Evolutionary conservation across 2,329 filamentous ascomycete species (phyloP).

Genomic region (Arachnopeziza araneosa): DNA sequence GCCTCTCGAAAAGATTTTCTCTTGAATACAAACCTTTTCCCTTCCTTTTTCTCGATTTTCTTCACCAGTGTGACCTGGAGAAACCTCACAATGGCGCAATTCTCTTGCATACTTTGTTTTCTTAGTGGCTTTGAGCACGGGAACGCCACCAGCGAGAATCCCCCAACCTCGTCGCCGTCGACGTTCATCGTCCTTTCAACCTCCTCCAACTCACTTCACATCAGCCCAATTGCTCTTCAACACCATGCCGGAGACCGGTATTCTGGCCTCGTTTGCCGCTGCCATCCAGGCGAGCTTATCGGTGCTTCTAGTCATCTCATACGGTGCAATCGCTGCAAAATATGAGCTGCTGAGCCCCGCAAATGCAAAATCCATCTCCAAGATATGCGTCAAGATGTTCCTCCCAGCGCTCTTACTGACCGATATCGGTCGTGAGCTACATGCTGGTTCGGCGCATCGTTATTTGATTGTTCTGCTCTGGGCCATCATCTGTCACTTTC

Average conservation of each 20-base stretch:
- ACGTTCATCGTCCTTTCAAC: not conserved
- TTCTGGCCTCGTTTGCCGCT: conserved; percentile 37
- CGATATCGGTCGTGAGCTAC: conserved; percentile 39
- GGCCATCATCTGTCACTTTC: conserved; percentile 36
- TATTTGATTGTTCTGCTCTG: conserved; percentile 38
- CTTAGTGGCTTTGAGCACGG: not conserved
- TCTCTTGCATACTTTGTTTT: not conserved
- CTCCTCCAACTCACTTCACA: not conserved
- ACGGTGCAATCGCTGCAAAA: conserved; percentile 38
- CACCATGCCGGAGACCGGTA: conserved; percentile 11
- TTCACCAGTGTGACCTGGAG: not conserved
- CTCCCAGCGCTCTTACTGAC: conserved; percentile 42
- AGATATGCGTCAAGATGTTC: conserved; percentile 42
- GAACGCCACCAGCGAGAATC: not conserved
- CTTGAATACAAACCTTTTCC: not conserved
- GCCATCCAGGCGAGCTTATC: conserved; percentile 43
- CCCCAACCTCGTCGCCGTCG: not conserved
- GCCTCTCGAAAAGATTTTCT: not conserved
- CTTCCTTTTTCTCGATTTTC: not conserved
- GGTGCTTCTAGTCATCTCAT: conserved; percentile 41
- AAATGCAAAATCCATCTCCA: conserved; percentile 39
- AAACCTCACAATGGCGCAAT: not conserved
- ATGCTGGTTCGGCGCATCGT: conserved; percentile 31
- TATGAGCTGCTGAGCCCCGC: conserved; percentile 34
- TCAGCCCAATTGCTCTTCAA: not conserved